A percentile compares a stretch with the other conserved stretches of the same genome.
Conservation (phyloP, 495 filamentous ascomycete species). For the Pyrenula aspistea region DNA sequence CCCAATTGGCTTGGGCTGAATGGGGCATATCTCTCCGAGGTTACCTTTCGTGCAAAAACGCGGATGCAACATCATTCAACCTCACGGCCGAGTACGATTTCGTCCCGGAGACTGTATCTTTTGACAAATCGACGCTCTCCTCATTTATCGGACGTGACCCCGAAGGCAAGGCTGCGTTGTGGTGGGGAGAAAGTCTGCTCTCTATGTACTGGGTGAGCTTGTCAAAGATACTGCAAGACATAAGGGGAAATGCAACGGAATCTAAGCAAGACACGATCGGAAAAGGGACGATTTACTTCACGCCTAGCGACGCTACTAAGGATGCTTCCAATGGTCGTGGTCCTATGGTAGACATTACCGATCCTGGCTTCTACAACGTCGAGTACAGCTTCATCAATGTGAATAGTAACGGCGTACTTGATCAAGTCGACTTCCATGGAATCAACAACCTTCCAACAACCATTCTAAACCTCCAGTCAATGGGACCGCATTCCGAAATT, state of each 20-base stretch:
- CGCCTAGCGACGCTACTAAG: not conserved
- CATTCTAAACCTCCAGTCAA: not conserved
- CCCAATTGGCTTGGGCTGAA: conserved; percentile 3
- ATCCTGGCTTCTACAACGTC: conserved; percentile 2
- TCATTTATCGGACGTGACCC: conserved; percentile 6
- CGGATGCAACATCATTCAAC: conserved; percentile 4
- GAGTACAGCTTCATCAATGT: conserved; percentile 3
- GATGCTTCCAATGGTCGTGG: not conserved
- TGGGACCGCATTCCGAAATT: not conserved
- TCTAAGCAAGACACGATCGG: not conserved
- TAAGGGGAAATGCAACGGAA: not conserved
- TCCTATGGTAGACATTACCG: conserved; percentile 2
- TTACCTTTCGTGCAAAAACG: not conserved
- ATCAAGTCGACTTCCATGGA: not conserved
- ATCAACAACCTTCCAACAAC: not conserved
- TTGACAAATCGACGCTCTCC: conserved; percentile 4
- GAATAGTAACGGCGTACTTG: not conserved
- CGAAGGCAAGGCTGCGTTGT: conserved; percentile 7
- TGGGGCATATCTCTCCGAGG: conserved; percentile 4
- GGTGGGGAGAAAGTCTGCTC: conserved; percentile 9
- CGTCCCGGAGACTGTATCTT: conserved; percentile 2
- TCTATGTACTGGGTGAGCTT: conserved; percentile 4
- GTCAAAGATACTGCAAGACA: conserved; percentile 2
- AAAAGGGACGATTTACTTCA: conserved; percentile 1
- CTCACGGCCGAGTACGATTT: conserved; percentile 14